Conservation (phyloP, 768 basidiomycete species). For the Auriculariales sp. region DNA sequence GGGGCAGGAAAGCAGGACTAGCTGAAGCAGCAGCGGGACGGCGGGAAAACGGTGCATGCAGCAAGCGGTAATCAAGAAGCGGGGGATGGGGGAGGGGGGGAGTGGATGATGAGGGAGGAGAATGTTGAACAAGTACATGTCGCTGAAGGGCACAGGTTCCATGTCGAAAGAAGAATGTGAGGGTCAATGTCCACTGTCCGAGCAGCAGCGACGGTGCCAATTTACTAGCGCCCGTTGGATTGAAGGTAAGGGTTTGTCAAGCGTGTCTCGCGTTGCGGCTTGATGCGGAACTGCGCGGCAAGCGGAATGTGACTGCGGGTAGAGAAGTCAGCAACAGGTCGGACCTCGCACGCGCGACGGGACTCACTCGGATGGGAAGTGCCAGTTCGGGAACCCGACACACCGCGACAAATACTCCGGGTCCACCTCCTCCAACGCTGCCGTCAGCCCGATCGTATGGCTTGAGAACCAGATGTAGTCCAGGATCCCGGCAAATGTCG, state of each 20-base stretch:
- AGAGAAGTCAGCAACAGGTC: slow-evolving; percentile 5
- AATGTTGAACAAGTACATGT: no score
- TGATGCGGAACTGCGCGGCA: slow-evolving; percentile 63
- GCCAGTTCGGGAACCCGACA: slow-evolving; percentile 93
- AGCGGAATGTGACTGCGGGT: slow-evolving; percentile 58
- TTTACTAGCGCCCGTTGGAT: no score
- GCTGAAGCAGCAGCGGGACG: background rate
- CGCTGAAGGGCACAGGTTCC: no score
- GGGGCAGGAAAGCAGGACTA: background rate
- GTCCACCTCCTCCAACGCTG: slow-evolving; percentile 83
- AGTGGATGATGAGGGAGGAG: background rate
- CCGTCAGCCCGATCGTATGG: slow-evolving; percentile 56
- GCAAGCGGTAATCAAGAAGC: background rate
- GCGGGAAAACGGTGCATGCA: background rate
- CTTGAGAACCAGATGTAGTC: slow-evolving; percentile 93
- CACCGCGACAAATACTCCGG: slow-evolving; percentile 69
- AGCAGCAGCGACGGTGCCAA: no score
- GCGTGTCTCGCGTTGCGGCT: slow-evolving; percentile 43
- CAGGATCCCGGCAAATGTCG: slow-evolving; percentile 72
- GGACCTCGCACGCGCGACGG: slow-evolving; percentile 5
- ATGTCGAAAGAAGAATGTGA: no score
- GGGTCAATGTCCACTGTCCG: no score
- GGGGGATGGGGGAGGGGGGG: background rate
- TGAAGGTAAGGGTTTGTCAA: no score
- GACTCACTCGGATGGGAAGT: slow-evolving; percentile 93